A percentile compares a stretch with the other conserved stretches of the same genome.
phyloP scores from a whole-genome alignment of 495 filamentous ascomycete genomes.

The Penicillium canariense region DNA sequence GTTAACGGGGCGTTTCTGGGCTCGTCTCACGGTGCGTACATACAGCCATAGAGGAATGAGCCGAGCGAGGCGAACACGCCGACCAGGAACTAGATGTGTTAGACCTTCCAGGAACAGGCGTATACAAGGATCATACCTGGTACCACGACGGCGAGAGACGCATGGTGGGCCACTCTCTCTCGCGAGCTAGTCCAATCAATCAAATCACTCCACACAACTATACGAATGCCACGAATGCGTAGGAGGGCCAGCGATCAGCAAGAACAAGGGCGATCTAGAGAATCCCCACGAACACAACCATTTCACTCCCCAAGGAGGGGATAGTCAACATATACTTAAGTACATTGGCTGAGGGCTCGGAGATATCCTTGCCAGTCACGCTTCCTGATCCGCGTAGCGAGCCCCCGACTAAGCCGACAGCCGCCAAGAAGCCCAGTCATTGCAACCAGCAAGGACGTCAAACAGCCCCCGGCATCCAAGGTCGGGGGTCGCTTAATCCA shows the following conservation, averaged over 20 bases:
- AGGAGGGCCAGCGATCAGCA: slow-evolving; percentile 6
- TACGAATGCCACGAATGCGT: neutral
- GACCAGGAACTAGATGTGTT: slow-evolving; percentile 50
- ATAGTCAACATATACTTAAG: no score
- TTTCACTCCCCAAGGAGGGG: no score
- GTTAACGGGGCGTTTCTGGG: neutral
- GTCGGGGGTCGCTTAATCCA: neutral
- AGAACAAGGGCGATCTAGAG: neutral
- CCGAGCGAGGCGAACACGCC: slow-evolving; percentile 63
- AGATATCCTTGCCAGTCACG: no score
- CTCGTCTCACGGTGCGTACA: slow-evolving; percentile 1
- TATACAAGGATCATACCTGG: slow-evolving; percentile 39
- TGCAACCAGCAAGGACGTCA: no score
- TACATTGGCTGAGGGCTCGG: no score
- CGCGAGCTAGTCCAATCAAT: neutral
- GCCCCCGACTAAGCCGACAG: no score
- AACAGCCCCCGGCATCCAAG: no score
- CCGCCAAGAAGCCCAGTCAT: no score
- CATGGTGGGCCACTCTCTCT: slow-evolving; percentile 34
- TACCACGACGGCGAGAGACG: slow-evolving; percentile 55
- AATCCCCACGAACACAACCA: no score
- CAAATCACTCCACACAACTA: neutral
- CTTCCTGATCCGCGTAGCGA: no score
- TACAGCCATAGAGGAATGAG: slow-evolving; percentile 58
- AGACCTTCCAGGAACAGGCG: slow-evolving; percentile 13